Evolutionary conservation across 768 basidiomycete species (phyloP), one percentile per base, ranked within the genome.

Genomic region (Mrakia frigida): DNA sequence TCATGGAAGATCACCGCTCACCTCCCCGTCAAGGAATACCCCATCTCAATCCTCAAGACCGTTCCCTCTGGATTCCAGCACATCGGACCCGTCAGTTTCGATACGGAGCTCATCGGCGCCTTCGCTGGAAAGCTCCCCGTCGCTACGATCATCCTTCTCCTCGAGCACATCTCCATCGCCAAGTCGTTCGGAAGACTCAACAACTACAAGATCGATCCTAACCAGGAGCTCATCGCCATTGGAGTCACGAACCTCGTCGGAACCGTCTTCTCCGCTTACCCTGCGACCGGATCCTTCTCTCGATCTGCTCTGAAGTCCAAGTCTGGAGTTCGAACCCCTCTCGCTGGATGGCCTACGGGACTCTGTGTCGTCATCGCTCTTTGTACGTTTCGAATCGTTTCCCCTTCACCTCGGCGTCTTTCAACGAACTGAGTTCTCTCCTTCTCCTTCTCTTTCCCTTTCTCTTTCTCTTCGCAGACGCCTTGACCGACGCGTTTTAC

Each of bases 261-360:
- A 5, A 91, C 92, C 23, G 86, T 92, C 80, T 98, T 99, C 83
- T 88, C 84, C 72, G 96, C 94, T 0, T 98, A 97, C 83, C 95
- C 97, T 11, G 93, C 96, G 0, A 99, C 97, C 18, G 97, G 97
- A 2, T 98, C 95, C 0, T 99, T 99, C 88, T 97, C 95, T 56
- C 91, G 97, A n/a, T 92, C 94, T 3, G 97, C 97, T 2, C 86
- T 99, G 81, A 94, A 97, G 84, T 89, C 92, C 41, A 98, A 96
- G 83, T 95, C 93, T 0, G 97, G 97, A 68, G 96, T 98, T 25
- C 89, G 96, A 72, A 98, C 97, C 2, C 97, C 97, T 11, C 87
- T 90, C 14, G 94, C 92, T 18, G 97, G 97, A 75, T 87, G 94
- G 76, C 82, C 91, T 79, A 91, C 93, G 31, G 90, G 92, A 39